Evolutionary conservation across 169 alveolate species (phyloP).

Genomic region (Plasmodium reichenowi): DNA sequence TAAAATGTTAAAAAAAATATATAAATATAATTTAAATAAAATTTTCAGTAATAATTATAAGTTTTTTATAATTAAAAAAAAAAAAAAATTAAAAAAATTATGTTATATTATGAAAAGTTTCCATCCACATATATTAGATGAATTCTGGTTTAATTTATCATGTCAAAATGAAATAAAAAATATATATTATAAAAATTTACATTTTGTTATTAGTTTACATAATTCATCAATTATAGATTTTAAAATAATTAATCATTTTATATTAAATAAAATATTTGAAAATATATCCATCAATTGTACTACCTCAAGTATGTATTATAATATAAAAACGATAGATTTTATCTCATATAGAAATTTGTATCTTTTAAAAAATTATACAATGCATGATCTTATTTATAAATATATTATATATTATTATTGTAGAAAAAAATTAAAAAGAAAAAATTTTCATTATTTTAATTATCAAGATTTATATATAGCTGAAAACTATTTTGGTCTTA

Average conservation of each 20-base stretch:
- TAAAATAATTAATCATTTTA: slow-evolving; percentile 27
- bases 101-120: slow-evolving; percentile 49
- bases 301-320: slow-evolving; percentile 28
- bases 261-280: slow-evolving; percentile 41
- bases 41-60: slow-evolving; percentile 46
- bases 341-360: slow-evolving; percentile 30
- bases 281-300: slow-evolving; percentile 20
- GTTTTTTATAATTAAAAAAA: slow-evolving; percentile 39
- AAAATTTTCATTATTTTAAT: slow-evolving; percentile 49
- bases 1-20: slow-evolving; percentile 52
- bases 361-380: slow-evolving; percentile 30
- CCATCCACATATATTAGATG: slow-evolving; percentile 12
- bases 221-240: slow-evolving; percentile 47
- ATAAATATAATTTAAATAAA: slow-evolving; percentile 45
- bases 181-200: slow-evolving; percentile 31
- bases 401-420: slow-evolving; percentile 40
- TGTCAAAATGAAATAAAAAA: slow-evolving; percentile 53
- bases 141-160: slow-evolving; percentile 51
- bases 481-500: slow-evolving; percentile 42
- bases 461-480: slow-evolving; percentile 57
- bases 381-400: slow-evolving; percentile 53
- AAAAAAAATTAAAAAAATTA: slow-evolving; percentile 51
- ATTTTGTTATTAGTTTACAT: slow-evolving; percentile 38
- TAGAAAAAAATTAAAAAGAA: slow-evolving; percentile 41
- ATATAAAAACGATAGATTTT: slow-evolving; percentile 33